Evolutionary conservation across 495 filamentous ascomycete genomes (phyloP), one percentile per base, ranked within the genome.

Genomic region (Lentithecium fluviatile): DNA sequence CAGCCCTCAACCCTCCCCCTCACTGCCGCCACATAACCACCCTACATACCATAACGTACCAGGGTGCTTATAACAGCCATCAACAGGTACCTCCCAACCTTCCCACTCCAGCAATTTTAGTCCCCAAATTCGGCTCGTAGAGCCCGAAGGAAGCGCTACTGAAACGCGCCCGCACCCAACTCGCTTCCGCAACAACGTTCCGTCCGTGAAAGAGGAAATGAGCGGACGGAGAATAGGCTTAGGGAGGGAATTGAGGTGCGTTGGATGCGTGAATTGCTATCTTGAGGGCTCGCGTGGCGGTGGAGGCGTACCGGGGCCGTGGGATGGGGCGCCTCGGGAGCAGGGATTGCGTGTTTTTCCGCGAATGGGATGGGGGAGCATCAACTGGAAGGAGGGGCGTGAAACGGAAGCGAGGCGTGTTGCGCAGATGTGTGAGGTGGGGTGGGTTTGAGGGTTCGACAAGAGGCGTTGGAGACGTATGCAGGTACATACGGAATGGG

Each of bases 21-120:
- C 36, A 23, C 3, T 13, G 40, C 19, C 40, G 15, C 40, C 40
- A n/a, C 4, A 15, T 6, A 3, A 20, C 13, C 19, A 43, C 15
- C 40, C 4, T 20, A 15, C 19, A 26, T 37, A 15, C 20, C 40
- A 56, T 56, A 56, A 20, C 12, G 10, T n/a, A 26, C 52, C 7
- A 23, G 52, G 52, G 52, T 45, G 19, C 24, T 8, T 13, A 56
- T 56, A 56, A 23, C 52, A 45, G 52, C 20, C 1, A 3, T 45
- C 52, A 45, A 56, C 52, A 29, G 1, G 2, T 19, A 13, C 1
- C 4, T 17, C 5, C 40, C 15, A 15, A 25, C 21, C 52, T 56
- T 25, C 52, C 52, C 17, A 56, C 12, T 20, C 15, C 10, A 23
- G 52, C 11, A 45, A 29, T 56, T 15, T 23, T 21, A 10, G 23